Conservation (phyloP, 2,329 filamentous ascomycete genomes). For the Curvularia sp. region DNA sequence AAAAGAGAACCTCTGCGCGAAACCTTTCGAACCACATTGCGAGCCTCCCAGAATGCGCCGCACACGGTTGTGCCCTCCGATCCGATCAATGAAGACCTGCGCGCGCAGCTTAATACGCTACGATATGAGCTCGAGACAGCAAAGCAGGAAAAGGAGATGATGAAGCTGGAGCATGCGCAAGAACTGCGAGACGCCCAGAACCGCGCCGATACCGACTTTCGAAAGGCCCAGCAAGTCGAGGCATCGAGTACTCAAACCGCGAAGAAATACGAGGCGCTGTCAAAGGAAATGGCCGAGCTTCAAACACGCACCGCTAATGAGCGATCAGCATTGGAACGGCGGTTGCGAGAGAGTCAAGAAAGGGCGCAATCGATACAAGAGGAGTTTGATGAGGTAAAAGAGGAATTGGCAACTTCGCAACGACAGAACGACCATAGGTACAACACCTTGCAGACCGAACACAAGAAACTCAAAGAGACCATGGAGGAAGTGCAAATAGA, state of each 20-base stretch:
- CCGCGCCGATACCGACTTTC: conserved; percentile 85
- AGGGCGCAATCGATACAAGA: conserved; percentile 78
- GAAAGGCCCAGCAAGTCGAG: conserved; percentile 67
- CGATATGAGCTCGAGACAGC: conserved; percentile 86
- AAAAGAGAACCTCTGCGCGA: conserved; percentile 51
- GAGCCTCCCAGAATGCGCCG: conserved; percentile 51
- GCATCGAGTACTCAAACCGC: conserved; percentile 58
- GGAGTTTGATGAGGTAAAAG: conserved; percentile 81
- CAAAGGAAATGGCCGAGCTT: conserved; percentile 61
- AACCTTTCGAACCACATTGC: conserved; percentile 50
- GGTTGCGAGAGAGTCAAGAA: conserved; percentile 65
- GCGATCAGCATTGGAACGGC: conserved; percentile 62
- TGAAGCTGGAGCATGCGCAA: conserved; percentile 77
- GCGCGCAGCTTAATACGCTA: conserved; percentile 86
- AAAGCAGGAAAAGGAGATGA: conserved; percentile 86
- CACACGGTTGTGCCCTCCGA: conserved; percentile 51
- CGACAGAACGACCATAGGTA: conserved; percentile 68
- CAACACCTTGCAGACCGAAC: conserved; percentile 67
- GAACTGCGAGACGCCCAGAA: conserved; percentile 81
- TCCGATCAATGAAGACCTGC: conserved; percentile 74
- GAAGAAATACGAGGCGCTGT: conserved; percentile 62
- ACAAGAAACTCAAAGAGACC: conserved; percentile 64
- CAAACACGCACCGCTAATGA: conserved; percentile 64
- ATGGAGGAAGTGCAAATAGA: conserved; percentile 68
- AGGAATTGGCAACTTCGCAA: conserved; percentile 72